Percentiles rank a stretch among this genome's conserved stretches.
These are phyloP conservation scores for Microstegium vimineum DNA, from an alignment of 176 grass and related monocot genomes.

Conservation along the genomic window DNA sequence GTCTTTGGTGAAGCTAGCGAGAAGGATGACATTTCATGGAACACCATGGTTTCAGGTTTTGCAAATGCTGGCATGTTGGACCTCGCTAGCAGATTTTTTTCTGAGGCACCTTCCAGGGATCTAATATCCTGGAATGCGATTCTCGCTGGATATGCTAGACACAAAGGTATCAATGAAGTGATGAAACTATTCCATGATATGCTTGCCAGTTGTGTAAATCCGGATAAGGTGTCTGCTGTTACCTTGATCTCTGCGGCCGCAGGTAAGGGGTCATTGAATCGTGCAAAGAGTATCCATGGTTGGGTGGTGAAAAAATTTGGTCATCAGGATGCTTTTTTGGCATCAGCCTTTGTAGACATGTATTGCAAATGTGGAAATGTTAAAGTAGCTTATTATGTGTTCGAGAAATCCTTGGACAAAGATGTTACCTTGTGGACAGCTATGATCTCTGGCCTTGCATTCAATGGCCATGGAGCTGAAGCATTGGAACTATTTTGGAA, in stretches of 20 bases:
- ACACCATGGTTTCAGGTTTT: slow-evolving; percentile 48
- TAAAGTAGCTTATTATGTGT: slow-evolving; percentile 21
- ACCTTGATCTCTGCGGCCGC: slow-evolving; percentile 32
- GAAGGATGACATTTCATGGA: slow-evolving; percentile 42
- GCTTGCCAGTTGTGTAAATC: slow-evolving; percentile 25
- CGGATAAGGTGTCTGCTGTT: slow-evolving; percentile 47
- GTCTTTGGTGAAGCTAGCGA: slow-evolving; percentile 28
- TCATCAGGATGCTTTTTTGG: slow-evolving; percentile 40
- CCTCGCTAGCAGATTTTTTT: slow-evolving; percentile 37
- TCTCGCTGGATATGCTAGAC: slow-evolving; percentile 37
- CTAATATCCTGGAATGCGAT: slow-evolving; percentile 54
- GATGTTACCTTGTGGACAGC: slow-evolving; percentile 61
- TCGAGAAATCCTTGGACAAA: slow-evolving; percentile 32
- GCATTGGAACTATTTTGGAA: slow-evolving; percentile 33
- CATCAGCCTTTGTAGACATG: slow-evolving; percentile 55
- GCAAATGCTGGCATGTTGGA: slow-evolving; percentile 37
- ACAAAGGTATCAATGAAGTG: slow-evolving; percentile 3
- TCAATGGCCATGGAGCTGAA: slow-evolving; percentile 39
- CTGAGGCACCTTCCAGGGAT: slow-evolving; percentile 36
- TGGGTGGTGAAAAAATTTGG: slow-evolving; percentile 44
- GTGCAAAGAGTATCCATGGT: slow-evolving; percentile 35
- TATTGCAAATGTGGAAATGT: slow-evolving; percentile 55
- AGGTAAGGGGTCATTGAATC: slow-evolving; percentile 17
- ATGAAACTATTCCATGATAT: slow-evolving; percentile 26
- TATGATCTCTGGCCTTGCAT: slow-evolving; percentile 51